Conservation (phyloP, 2,329 filamentous ascomycete species). For the Diaporthe sp. region DNA sequence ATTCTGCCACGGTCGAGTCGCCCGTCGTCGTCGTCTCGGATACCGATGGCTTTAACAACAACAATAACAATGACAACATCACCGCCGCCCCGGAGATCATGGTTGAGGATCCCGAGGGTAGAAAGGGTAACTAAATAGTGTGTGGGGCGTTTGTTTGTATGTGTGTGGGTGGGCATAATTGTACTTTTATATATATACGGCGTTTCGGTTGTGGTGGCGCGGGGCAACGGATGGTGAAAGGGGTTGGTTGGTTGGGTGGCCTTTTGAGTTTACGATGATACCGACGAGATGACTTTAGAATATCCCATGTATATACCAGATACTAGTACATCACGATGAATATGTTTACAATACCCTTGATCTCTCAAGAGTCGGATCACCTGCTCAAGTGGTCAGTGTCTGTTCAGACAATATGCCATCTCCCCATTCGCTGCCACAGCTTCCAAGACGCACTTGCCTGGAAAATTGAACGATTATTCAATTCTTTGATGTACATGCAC, state of each 20-base stretch:
- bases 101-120: constrained; percentile 13
- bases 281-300: constrained; percentile 10
- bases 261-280: constrained; percentile 12
- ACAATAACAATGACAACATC: neutral
- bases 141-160: neutral
- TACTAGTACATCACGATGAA: constrained; percentile 11
- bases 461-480: too few species aligned
- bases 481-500: too few species aligned
- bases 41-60: neutral
- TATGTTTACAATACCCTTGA: neutral
- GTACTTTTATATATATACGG: neutral
- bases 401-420: neutral
- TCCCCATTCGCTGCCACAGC: neutral
- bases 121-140: neutral
- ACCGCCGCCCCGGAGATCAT: constrained; percentile 19
- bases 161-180: neutral
- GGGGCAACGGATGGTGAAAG: neutral
- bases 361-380: neutral
- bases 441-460: too few species aligned
- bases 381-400: neutral
- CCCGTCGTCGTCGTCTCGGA: constrained; percentile 19
- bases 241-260: neutral
- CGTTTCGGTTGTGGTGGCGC: neutral
- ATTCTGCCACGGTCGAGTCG: neutral
- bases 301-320: constrained; percentile 21